Evolutionary conservation across 2,329 filamentous ascomycete genomes (phyloP), one percentile per base, ranked within the genome.

Genomic region (Claviceps fusiformis): DNA sequence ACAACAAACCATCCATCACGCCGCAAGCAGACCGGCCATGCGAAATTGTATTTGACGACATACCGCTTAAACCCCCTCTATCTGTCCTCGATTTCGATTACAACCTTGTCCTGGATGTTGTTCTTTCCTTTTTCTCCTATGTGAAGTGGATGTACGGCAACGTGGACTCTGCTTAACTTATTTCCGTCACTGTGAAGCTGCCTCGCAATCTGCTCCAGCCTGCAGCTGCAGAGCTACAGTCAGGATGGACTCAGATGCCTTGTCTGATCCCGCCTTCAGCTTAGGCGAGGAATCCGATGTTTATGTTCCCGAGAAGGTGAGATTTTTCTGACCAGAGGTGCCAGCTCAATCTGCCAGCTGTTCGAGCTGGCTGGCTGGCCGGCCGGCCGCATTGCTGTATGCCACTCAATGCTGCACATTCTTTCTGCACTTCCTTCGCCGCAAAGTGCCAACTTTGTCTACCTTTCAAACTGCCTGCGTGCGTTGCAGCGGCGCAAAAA

Each of bases 221-320:
- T n/a, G 47, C 47, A 50, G 29, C 19, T 37, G 15, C 53, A 8
- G 10, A 35, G 10, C 52, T 59, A 5, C 2, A 15, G 19, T 60
- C 69, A 71, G 63, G 52, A 82, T 82, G 79, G 75, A 78, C 62
- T 80, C 75, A 58, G 78, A 81, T 58, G 70, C 70, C 47, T 77
- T 82, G 69, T 79, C 81, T 55, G 82, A 83, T 70, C 71, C 66
- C 57, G 62, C 62, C 49, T 71, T 70, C 59, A 71, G 68, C 56
- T 54, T 68, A 33, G 70, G 62, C 52, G 70, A 72, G 41, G 71
- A 74, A 56, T 74, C 72, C 27, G 72, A 73, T 55, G 71, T 62
- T 60, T 74, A 64, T 56, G 68, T 66, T 52, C 71, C 71, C n/a
- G 63, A 71, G 58, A 62, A 63, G 51, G 71, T 73, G 59, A 63